Base-by-base conservation (phyloP, 2,329 filamentous ascomycete genomes). In the Cryphonectria japonica region DNA sequence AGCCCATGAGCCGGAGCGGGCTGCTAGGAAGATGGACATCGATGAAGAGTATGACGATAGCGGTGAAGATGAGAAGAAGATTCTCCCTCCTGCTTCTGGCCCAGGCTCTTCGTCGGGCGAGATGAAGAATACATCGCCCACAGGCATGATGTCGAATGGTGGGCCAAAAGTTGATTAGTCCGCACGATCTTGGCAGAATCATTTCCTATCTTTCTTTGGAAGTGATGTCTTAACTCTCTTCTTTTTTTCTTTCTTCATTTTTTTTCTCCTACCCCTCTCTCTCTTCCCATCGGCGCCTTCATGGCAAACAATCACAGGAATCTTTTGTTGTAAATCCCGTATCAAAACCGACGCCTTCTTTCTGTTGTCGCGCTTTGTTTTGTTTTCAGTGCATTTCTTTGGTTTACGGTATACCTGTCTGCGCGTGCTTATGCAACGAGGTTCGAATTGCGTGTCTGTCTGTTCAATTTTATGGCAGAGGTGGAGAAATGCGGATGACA, bases 11-110 rank as follows among this genome's bases (percentile, higher is more conserved):
- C 93, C 94, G 13, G 90, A 92, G 80, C 84, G 90, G 68, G 94
- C 96, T 46, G 94, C 94, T 29, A 88, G 96, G 32, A 97, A 97
- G 81, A 97, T 99, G 89, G 95, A 98, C 8, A 93, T 98, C 29
- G 95, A 99, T 76, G 96, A 99, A 80, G 93, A 98, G 79, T 98
- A 99, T 77, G 95, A 98, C 79, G 95, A 98, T 77, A 95, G 95
- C 70, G 93, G 89, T 5, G 95, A 97, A 75, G 95, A 98, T 72
- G 92, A 96, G 70, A 91, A 91, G 83, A 91, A 91, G 79, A 79
- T 80, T 1, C 79, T 77, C 2, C 76, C 78, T 19, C 76, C 77
- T 60, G 77, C 80, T 22, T 83, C 84, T 13, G 80, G 80, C 22
- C 76, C 80, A 14, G 75, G 77, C 9, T 85, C 87, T 26, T 80